Evolutionary conservation across 495 filamentous ascomycete genomes (phyloP).

Genomic region (Aspergillus funiculosus): DNA sequence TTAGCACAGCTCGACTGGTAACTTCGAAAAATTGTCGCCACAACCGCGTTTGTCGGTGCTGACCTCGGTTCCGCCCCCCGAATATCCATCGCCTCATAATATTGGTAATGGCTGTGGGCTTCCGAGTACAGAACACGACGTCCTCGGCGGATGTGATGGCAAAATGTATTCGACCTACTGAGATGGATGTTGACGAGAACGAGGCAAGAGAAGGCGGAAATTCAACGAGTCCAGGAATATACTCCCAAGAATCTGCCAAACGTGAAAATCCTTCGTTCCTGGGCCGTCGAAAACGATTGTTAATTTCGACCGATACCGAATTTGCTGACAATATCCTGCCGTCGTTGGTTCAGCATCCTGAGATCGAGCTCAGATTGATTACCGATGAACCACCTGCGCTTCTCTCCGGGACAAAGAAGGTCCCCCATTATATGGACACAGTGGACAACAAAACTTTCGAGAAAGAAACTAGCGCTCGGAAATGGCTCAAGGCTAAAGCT

Average conservation of each 20-base stretch:
- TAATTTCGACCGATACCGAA: conserved; percentile 41
- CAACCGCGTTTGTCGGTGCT: neutral
- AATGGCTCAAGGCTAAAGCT: conserved; percentile 51
- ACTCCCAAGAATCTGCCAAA: conserved; percentile 6
- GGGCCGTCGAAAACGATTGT: conserved; percentile 34
- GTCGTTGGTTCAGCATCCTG: conserved; percentile 34
- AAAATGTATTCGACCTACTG: conserved; percentile 17
- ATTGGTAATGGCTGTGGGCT: conserved; percentile 26
- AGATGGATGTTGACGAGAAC: conserved; percentile 33
- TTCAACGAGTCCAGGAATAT: conserved; percentile 14
- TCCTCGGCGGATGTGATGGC: conserved; percentile 5
- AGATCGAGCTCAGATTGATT: conserved; percentile 42
- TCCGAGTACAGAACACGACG: conserved; percentile 14
- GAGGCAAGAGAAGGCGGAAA: conserved; percentile 17
- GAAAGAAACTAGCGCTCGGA: conserved; percentile 41
- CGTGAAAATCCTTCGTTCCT: conserved; percentile 10
- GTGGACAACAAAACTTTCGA: conserved; percentile 44
- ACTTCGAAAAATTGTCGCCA: no score
- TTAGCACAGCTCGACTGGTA: no score
- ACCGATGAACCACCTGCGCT: conserved; percentile 44
- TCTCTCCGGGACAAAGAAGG: conserved; percentile 39
- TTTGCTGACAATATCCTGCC: conserved; percentile 41
- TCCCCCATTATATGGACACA: conserved; percentile 45
- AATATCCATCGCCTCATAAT: neutral
- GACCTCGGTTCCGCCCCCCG: no score